Base-by-base conservation (phyloP, 2,329 filamentous ascomycete species). In the Celoporthe dispersa region DNA sequence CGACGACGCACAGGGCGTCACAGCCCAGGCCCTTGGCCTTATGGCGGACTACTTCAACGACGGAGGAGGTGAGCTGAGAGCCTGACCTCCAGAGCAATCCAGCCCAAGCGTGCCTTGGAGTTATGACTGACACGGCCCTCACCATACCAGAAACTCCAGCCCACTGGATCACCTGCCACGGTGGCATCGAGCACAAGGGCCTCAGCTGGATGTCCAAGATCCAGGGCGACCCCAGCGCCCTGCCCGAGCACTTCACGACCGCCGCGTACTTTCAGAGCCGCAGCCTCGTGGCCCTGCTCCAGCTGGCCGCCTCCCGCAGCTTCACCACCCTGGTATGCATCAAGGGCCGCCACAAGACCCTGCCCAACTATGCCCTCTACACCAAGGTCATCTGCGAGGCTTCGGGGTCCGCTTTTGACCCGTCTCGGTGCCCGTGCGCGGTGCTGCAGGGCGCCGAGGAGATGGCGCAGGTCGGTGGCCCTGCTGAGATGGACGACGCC, bases 261-360 rank as follows among this genome's bases (percentile, higher is more conserved):
- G 62, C 62, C 5, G 39, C 39, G 8, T 64, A 44, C 39, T 64
- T 64, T 28, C 62, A 51, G 41, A 22, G 39, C 41, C 25, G 12
- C 62, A 64, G 62, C 62, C 25, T 64, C 22, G 39, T 51, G 28
- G 37, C 2, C 37, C 7, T 64, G 14, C 62, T 64, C 41, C 16
- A 35, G 22, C 31, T 22, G 3, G 39, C 19, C 16, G 62, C 62
- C n/a, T 19, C 8, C 62, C 39, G 28, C n/a, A 44, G n/a, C 39
- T 64, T 64, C 62, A 48, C 25, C 12, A 14, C 62, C 16, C 41
- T 64, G 22, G 25, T 64, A 14, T 64, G 62, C 39, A 28, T n/a
- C 37, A 64, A 64, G 41, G 62, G 62, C 62, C 16, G 28, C 62
- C 16, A 33, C 25, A 33, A 48, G 25, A 4, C 19, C 14, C 39